phyloP scores from a whole-genome alignment of 2,329 filamentous ascomycete genomes.

The Cephalotrichum gorgonifer region DNA sequence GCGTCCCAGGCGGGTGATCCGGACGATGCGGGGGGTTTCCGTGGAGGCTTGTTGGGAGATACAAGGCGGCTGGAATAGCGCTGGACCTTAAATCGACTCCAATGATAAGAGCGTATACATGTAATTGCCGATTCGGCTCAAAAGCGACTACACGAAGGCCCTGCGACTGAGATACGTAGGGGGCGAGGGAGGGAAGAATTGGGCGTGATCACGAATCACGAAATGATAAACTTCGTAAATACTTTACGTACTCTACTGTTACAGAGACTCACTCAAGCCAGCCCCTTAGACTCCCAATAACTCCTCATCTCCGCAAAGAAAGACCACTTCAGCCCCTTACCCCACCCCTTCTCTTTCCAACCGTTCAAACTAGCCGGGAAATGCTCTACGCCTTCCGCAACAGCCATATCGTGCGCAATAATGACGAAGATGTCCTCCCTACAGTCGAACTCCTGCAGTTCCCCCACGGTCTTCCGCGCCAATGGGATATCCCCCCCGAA shows the following conservation, averaged over 20 bases:
- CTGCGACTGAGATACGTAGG: too few species aligned
- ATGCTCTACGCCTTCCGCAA: constrained; percentile 10
- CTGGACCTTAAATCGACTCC: too few species aligned
- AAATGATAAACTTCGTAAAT: too few species aligned
- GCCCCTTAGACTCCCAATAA: constrained; percentile 7
- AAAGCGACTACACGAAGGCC: too few species aligned
- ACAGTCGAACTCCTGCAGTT: constrained; percentile 12
- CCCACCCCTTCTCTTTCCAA: constrained; percentile 13
- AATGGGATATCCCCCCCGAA: constrained; percentile 13
- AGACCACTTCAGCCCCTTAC: constrained; percentile 11
- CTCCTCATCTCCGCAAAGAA: constrained; percentile 13
- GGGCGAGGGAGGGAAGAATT: too few species aligned
- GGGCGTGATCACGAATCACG: too few species aligned
- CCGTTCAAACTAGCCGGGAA: constrained; percentile 14
- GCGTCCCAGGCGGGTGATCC: too few species aligned
- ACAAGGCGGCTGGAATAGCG: too few species aligned
- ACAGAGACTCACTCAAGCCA: neutral
- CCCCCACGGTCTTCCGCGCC: constrained; percentile 7
- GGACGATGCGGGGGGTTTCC: too few species aligned
- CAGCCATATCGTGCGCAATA: constrained; percentile 14
- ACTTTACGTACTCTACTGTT: neutral
- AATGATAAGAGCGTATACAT: too few species aligned
- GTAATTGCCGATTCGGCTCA: too few species aligned
- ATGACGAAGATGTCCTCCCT: constrained; percentile 13
- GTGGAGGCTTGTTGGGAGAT: too few species aligned